Base-by-base conservation (phyloP, 2,329 filamentous ascomycete genomes). In the Periglandula ipomoeae region DNA sequence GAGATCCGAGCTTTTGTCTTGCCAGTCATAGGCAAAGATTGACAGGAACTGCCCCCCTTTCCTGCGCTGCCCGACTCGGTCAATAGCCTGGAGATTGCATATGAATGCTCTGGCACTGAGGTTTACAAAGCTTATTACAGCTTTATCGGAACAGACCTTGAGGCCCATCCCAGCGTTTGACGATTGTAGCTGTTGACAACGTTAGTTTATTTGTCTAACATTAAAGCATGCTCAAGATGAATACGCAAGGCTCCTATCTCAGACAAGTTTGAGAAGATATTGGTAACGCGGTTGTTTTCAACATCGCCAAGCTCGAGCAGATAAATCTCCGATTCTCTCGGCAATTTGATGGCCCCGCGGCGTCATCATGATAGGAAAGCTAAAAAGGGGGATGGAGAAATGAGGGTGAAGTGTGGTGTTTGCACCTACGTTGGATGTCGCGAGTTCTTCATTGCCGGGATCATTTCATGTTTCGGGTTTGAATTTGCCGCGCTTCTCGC, bases 191-290 rank as follows among this genome's bases (percentile, higher is more conserved):
- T n/a, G n/a, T n/a, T n/a, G n/a, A n/a, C n/a, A n/a, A n/a, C n/a
- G 15, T 32, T 32, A 32, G 15, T 32, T 5, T 13, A 32, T 38
- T 10, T 2, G 13, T 19, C 10, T 13, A 9, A 6, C 3, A 22
- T 19, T 23, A 4, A 4, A 30, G 5, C 7, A 5, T 4, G 11
- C 19, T 3, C 13, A n/a, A n/a, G 9, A 44, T 38, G 15, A 13
- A 20, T 20, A 22, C 17, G 32, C 30, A 27, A n/a, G 8, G 20
- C 13, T 26, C 2, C 23, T 38, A 49, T 57, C 63, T 81, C 78
- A 81, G 76, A 81, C 64, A 71, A 61, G 53, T 62, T 75, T 78
- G 80, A 84, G 80, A 83, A 84, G 80, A 83, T 82, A 70, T 66
- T 47, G 55, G 65, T 72, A 70, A 70, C 70, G 78, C 80, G 81